Base-by-base conservation (phyloP, 2,329 filamentous ascomycete species). In the Stenocarpella maydis region DNA sequence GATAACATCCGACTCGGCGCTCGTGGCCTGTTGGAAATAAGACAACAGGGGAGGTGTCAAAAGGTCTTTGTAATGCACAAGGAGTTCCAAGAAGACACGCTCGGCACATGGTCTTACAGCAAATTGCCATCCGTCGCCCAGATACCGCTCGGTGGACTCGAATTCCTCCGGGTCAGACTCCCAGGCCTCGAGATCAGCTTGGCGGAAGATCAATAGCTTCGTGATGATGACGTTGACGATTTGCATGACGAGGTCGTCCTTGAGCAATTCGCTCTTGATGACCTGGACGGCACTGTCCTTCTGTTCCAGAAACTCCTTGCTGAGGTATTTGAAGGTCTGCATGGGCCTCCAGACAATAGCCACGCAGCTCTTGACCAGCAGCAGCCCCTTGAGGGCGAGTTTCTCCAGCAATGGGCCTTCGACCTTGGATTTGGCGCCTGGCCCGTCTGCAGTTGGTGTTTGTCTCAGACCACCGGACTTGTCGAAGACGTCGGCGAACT, bases 91-190 rank as follows among this genome's bases (percentile, higher is more conserved):
- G 80, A 98, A 97, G 17, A 99, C 85, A 79, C 95, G 97, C 80
- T 99, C 96, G 0, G 96, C 91, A 77, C 95, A 98, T 2, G 95
- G 93, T 39, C 95, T 90, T 65, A 98, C 91, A 69, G 95, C 93
- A 83, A 95, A 98, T 76, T 98, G 94, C 87, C 92, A 98, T 1
- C 92, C 93, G 74, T 94, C 92, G 43, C 92, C 90, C 70, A 93
- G 89, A 71, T 91, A 92, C 75, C 97, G 94, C 82, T 98, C 94
- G 75, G 91, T 90, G 73, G 92, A 91, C 79, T 98, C 95, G 95
- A 96, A 99, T 66, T 97, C 94, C 78, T 99, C 94, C 0, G 95
- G 94, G 69, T 97, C 94, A 76, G 97, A 92, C 77, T 97, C 92
- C 96, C 96, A 99, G 69, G 94, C 92, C 71, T 94, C 90, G 1